phyloP scores from a whole-genome alignment of 306 rosid species.

The Trifolium dubium region DNA sequence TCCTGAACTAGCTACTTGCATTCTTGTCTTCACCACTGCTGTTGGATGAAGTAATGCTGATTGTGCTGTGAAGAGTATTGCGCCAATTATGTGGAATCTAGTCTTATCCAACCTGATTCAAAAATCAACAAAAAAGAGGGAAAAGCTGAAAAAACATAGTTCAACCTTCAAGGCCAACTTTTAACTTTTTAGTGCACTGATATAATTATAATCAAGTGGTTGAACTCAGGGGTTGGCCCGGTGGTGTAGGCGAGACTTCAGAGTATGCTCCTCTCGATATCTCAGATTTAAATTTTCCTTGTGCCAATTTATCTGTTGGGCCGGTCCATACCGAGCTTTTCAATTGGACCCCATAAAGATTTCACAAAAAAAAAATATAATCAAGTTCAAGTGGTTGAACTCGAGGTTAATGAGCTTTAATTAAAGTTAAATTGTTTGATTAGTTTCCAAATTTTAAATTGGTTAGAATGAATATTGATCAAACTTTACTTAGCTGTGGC shows the following conservation, averaged over 20 bases:
- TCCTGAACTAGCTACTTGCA: constrained; percentile 73
- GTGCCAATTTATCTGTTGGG: too few relatives aligned
- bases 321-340: too few relatives aligned
- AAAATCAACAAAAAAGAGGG: background rate
- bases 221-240: too few relatives aligned
- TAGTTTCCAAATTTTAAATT: background rate
- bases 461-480: background rate
- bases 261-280: too few relatives aligned
- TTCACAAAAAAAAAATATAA: background rate
- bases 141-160: background rate
- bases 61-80: constrained; percentile 76
- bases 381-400: background rate
- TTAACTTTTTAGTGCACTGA: background rate
- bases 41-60: constrained; percentile 80
- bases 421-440: background rate
- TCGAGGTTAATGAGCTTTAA: background rate
- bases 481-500: background rate
- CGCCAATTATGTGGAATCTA: constrained; percentile 78
- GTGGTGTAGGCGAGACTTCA: too few relatives aligned
- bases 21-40: constrained; percentile 78
- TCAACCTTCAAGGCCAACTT: background rate
- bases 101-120: constrained; percentile 76
- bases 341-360: too few relatives aligned
- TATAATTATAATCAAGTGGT: background rate
- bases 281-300: too few relatives aligned